These are phyloP conservation scores for Bruguiera hainesii DNA, from an alignment of 441 rosid species.

Conservation along the genomic window DNA sequence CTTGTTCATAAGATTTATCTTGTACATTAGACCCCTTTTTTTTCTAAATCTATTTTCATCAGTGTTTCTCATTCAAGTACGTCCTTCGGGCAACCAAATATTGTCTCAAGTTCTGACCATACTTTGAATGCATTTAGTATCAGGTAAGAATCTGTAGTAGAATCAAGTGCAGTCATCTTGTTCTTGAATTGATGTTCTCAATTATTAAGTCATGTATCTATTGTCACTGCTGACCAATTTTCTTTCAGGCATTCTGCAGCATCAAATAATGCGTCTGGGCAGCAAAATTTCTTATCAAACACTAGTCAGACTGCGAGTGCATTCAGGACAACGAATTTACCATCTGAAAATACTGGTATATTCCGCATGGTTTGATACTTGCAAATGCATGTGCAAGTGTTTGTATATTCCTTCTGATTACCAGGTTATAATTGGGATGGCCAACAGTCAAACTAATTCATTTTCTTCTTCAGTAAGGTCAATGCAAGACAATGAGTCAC, in stretches of 20 bases:
- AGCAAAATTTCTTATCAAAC: constrained; percentile 36
- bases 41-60: not conserved
- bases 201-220: not conserved
- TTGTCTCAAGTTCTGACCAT: constrained; percentile 37
- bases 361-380: constrained; percentile 10
- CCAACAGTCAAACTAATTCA: constrained; percentile 23
- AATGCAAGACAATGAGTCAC: constrained; percentile 23
- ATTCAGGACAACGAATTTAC: constrained; percentile 28
- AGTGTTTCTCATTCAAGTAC: constrained; percentile 36
- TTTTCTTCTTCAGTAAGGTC: constrained; percentile 27
- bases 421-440: constrained; percentile 24
- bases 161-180: constrained; percentile 12
- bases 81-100: constrained; percentile 43
- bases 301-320: constrained; percentile 34
- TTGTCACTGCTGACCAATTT: constrained; percentile 5
- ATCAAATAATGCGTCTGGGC: constrained; percentile 44
- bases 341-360: constrained; percentile 35
- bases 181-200: constrained; percentile 1
- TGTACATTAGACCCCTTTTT: not conserved
- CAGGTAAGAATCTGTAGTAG: constrained; percentile 34
- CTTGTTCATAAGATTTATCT: not conserved
- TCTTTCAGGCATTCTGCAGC: constrained; percentile 36
- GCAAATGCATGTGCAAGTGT: constrained; percentile 14
- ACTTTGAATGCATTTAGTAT: constrained; percentile 33
- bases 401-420: constrained; percentile 22